Percentiles rank a stretch among this genome's conserved stretches.
Evolutionary conservation across 768 basidiomycete genomes (phyloP).

Genomic region (Phanerochaete carnosa): DNA sequence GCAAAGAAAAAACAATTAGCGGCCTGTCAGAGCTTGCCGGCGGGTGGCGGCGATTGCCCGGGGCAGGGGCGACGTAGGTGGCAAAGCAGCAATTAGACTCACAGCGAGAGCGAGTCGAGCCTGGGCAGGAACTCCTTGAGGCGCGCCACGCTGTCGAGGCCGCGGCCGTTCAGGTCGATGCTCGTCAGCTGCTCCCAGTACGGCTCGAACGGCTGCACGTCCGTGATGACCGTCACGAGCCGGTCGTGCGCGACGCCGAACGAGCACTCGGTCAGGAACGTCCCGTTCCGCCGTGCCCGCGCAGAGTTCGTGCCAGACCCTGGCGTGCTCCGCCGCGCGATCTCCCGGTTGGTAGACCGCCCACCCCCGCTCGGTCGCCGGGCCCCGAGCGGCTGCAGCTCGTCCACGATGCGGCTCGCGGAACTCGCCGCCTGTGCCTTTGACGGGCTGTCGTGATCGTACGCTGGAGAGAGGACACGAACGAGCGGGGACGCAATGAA

Average conservation of each 20-base stretch:
- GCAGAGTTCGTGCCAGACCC: background rate
- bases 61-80: background rate
- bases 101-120: constrained; percentile 76
- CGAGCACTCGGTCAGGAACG: constrained; percentile 93
- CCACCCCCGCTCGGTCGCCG: constrained; percentile 24
- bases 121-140: constrained; percentile 88
- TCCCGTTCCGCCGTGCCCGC: constrained; percentile 36
- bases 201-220: constrained; percentile 91
- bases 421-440: constrained; percentile 48
- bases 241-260: constrained; percentile 93
- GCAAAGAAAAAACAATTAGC: constrained; percentile 12
- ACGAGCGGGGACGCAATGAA: constrained; percentile 10
- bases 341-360: constrained; percentile 8
- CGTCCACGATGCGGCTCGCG: constrained; percentile 39
- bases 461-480: constrained; percentile 19
- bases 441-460: constrained; percentile 52
- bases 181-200: constrained; percentile 81
- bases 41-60: background rate
- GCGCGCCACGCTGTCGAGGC: constrained; percentile 77
- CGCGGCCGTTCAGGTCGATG: constrained; percentile 73
- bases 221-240: constrained; percentile 89
- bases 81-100: constrained; percentile 30
- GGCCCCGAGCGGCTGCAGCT: constrained; percentile 43
- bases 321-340: constrained; percentile 24
- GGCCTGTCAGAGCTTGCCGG: background rate